Conservation (phyloP, 768 basidiomycete genomes). For the Rhizopogon rudus region DNA sequence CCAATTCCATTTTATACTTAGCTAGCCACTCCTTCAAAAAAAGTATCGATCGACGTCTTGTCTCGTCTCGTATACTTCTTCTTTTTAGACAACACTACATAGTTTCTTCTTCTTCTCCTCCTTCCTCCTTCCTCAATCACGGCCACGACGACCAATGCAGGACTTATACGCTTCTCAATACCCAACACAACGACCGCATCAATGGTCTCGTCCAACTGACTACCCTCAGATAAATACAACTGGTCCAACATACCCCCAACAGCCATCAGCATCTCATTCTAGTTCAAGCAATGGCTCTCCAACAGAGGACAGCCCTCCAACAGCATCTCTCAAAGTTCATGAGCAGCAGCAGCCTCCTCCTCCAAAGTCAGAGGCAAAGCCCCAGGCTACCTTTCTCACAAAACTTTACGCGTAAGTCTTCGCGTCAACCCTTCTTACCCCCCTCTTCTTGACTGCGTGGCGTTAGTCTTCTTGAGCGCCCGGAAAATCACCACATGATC, state of each 20-base stretch:
- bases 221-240: constrained; percentile 30
- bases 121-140: constrained; percentile 36
- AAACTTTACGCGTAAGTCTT: constrained; percentile 87
- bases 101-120: constrained; percentile 28
- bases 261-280: constrained; percentile 30
- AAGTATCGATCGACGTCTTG: constrained; percentile 26
- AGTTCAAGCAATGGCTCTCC: constrained; percentile 38
- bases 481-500: constrained; percentile 96
- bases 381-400: constrained; percentile 93
- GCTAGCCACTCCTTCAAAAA: constrained; percentile 15
- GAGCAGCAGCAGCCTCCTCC: constrained; percentile 42
- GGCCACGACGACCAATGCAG: constrained; percentile 38
- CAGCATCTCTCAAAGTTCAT: constrained; percentile 25
- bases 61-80: constrained; percentile 18
- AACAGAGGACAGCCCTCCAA: constrained; percentile 43
- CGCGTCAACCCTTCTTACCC: constrained; percentile 1
- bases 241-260: constrained; percentile 29
- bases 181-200: constrained; percentile 37
- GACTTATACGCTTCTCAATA: constrained; percentile 44
- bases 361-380: constrained; percentile 73
- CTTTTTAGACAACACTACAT: constrained; percentile 21
- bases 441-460: constrained; percentile 13
- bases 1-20: constrained; percentile 30
- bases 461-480: constrained; percentile 76
- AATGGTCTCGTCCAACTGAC: constrained; percentile 28